Base-by-base conservation (phyloP, 306 rosid genomes). In the Chamaecrista fasciculata region DNA sequence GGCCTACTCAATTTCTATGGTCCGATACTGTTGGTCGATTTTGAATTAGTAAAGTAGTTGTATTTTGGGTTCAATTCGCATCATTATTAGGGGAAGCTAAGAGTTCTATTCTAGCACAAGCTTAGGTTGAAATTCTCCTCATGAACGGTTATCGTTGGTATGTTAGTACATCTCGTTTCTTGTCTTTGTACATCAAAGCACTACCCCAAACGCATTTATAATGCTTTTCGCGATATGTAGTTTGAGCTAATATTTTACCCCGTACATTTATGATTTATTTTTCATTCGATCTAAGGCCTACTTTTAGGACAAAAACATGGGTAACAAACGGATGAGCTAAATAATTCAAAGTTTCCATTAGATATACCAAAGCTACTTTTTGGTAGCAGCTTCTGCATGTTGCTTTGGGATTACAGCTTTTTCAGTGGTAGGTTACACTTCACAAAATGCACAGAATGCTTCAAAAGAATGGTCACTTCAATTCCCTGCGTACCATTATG, bases 401-500 rank as follows among this genome's bases (percentile, higher is more conserved):
- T 31, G 44, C 26, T 16, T 56, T 63, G 33, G 69, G 20, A 21
- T 56, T 68, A 62, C 66, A 19, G 8, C 4, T 59, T 24, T 4
- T 15, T 0, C 36, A 15, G 0, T 11, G 2, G 29, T 8, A 15
- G 69, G 25, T 61, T 37, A 11, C 51, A n/a, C 66, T 71, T 70
- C 44, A 42, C 55, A 68, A 33, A 33, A 56, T 49, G 24, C 50
- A 53, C 48, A 72, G 57, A 67, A 62, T 72, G 36, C 65, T 40
- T 58, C 44, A 62, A 62, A 59, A 40, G 16, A 78, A 55, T 70
- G n/a, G 15, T 33, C 40, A 20, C 59, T 61, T 59, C 40, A 20
- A 52, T 61, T 59, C 21, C 31, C 20, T 15, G 42, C 15, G 24
- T 66, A 44, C 24, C 34, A n/a, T 40, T 40, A 29, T 3, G 43